Base-by-base conservation (phyloP, 2,329 filamentous ascomycete species). In the Sclerotiophoma versabilis region DNA sequence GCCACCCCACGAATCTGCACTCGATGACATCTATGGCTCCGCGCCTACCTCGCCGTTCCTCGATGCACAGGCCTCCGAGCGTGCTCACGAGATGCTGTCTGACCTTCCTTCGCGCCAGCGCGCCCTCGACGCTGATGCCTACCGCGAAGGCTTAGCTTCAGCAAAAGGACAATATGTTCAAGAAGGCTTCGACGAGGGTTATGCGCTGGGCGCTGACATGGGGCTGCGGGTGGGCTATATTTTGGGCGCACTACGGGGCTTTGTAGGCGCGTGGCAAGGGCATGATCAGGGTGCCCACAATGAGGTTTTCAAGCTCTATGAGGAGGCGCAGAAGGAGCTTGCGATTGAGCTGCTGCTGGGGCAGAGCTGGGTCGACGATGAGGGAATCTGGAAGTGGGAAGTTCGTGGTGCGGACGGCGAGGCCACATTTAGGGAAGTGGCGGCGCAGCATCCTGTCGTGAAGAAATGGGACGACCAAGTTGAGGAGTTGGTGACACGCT, bases 121-220 rank as follows among this genome's bases (percentile, higher is more conserved):
- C 34, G 87, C 90, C 49, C 92, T 96, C 73, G 84, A 86, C 46
- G 97, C 90, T 7, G 87, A 90, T 32, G 95, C 95, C 17, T 98
- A 98, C 76, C 88, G 93, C 54, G 93, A 97, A 67, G 95, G 93
- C 37, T 84, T 98, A 47, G 83, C 88, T 0, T 80, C 79, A 3
- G 90, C 89, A 26, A 98, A 98, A 73, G 84, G 84, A 22, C 77
- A 82, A 41, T 89, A 87, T 66, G 85, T 97, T 22, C 95, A 99
- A 76, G 81, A 82, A 12, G 93, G 93, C 0, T 98, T 99, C 70
- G 95, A 99, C 72, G 91, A 93, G 60, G 93, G 93, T 0, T 98
- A 92, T 72, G 82, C 86, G 12, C 81, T 98, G 0, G 95, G 95
- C 11, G 93, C 92, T 0, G 87, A 88, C 45, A 78, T 98, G 25